phyloP scores from a whole-genome alignment of 139 green algal species.

The Chlorella sp. region DNA sequence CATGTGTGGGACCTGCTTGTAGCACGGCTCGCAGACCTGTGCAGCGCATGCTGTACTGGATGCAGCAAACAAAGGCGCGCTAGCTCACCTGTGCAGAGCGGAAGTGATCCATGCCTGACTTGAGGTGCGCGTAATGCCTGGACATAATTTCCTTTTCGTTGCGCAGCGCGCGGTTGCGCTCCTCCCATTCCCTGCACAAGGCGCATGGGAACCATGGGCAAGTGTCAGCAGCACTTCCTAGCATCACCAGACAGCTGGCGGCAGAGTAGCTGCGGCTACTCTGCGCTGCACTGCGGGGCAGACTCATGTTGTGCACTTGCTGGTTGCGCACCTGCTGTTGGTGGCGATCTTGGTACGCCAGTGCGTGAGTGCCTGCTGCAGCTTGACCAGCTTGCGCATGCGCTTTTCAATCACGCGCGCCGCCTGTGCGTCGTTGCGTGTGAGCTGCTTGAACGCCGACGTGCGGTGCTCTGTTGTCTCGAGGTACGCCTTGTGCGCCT shows the following conservation, averaged over 20 bases:
- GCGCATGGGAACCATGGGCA: too few relatives aligned
- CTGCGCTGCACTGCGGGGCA: too few relatives aligned
- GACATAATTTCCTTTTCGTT: slow-evolving; percentile 82
- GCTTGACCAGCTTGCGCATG: slow-evolving; percentile 70
- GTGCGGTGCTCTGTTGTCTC: slow-evolving; percentile 65
- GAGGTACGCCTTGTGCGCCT: slow-evolving; percentile 69
- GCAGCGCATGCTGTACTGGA: too few relatives aligned
- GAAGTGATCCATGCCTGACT: slow-evolving; percentile 30
- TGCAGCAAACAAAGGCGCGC: too few relatives aligned
- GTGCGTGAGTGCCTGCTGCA: slow-evolving; percentile 68
- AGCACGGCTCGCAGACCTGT: too few relatives aligned
- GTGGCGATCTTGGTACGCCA: slow-evolving; percentile 79
- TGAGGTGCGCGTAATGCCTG: slow-evolving; percentile 71
- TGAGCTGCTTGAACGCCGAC: slow-evolving; percentile 64
- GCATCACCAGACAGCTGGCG: too few relatives aligned
- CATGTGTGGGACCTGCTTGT: too few relatives aligned
- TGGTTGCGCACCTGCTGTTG: slow-evolving; percentile 32
- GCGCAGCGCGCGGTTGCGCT: slow-evolving; percentile 56
- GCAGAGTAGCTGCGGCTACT: too few relatives aligned
- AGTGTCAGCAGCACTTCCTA: too few relatives aligned
- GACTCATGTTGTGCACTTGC: too few relatives aligned
- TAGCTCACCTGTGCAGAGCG: slow-evolving; percentile 9
- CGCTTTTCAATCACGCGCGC: slow-evolving; percentile 76
- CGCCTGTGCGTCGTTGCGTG: slow-evolving; percentile 59
- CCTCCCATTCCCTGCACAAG: slow-evolving; percentile 70